phyloP scores from a whole-genome alignment of 805 yeast genomes.

The Hanseniaspora nectarophila region DNA sequence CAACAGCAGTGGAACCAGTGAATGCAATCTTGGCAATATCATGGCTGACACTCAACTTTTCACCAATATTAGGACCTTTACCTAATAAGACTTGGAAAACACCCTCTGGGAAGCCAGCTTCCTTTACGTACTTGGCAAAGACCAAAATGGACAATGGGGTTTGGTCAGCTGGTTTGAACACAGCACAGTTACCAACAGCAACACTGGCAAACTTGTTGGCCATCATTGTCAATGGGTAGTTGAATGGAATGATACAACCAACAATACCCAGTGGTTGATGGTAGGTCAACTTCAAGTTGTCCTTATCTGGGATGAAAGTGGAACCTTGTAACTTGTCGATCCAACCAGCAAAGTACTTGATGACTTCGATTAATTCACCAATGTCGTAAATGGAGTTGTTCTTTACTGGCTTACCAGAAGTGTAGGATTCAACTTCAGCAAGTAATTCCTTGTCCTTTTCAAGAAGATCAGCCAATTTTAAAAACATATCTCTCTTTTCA shows the following conservation, averaged over 20 bases:
- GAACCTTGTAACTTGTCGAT: constrained; percentile 60
- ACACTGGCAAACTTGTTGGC: constrained; percentile 40
- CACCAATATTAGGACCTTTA: constrained; percentile 36
- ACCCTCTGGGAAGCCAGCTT: constrained; percentile 41
- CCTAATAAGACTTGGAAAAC: constrained; percentile 39
- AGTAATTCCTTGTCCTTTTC: constrained; percentile 38
- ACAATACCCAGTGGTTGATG: constrained; percentile 45
- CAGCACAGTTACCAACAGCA: constrained; percentile 39
- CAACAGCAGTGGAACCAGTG: constrained; percentile 44
- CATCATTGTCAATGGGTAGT: constrained; percentile 41
- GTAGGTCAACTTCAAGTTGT: constrained; percentile 42
- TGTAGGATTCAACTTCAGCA: constrained; percentile 47
- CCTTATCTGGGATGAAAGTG: constrained; percentile 46
- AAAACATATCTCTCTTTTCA: constrained; percentile 35
- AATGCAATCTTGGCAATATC: constrained; percentile 42
- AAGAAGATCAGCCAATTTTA: constrained; percentile 40
- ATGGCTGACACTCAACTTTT: constrained; percentile 36
- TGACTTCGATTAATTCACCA: constrained; percentile 41
- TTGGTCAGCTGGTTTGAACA: constrained; percentile 39
- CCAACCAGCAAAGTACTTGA: constrained; percentile 63
- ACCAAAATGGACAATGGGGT: constrained; percentile 39
- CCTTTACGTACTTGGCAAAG: constrained; percentile 34
- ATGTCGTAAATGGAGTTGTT: constrained; percentile 50
- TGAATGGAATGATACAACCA: constrained; percentile 44
- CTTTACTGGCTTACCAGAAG: constrained; percentile 46